Evolutionary conservation across 1,139 yeast species (phyloP).

Genomic region (Blastobotrys ciferrii): DNA sequence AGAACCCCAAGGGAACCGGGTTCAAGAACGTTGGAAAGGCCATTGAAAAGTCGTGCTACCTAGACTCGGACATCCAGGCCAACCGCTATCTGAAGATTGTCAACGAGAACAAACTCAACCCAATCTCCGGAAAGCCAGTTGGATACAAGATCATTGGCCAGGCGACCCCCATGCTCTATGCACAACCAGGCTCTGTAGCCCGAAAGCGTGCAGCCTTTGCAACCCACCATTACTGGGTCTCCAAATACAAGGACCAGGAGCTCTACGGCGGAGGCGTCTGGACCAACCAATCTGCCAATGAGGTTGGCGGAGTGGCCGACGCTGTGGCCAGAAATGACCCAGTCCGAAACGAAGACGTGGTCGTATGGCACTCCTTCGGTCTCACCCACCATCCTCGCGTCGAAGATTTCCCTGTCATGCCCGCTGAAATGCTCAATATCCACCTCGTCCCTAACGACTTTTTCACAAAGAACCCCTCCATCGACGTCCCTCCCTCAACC

Average conservation of each 20-base stretch:
- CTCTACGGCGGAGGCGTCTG: conserved; percentile 75
- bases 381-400: conserved; percentile 85
- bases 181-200: conserved; percentile 61
- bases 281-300: conserved; percentile 70
- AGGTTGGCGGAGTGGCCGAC: conserved; percentile 64
- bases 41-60: conserved; percentile 68
- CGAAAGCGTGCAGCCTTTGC: conserved; percentile 68
- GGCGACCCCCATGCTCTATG: conserved; percentile 71
- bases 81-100: conserved; percentile 72
- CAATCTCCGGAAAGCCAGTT: conserved; percentile 72
- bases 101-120: conserved; percentile 75
- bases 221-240: conserved; percentile 74
- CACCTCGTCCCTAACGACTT: conserved; percentile 72
- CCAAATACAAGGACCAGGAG: conserved; percentile 67
- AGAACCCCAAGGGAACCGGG: conserved; percentile 75
- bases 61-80: conserved; percentile 74
- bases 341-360: conserved; percentile 78
- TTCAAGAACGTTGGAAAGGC: conserved; percentile 61
- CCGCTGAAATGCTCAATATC: conserved; percentile 71
- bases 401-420: conserved; percentile 95
- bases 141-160: conserved; percentile 80
- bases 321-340: conserved; percentile 60
- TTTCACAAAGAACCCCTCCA: conserved; percentile 78
- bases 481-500: conserved; percentile 74
- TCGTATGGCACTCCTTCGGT: conserved; percentile 85